Conservation (phyloP, 768 basidiomycete genomes). For the Calvatia gigantea region DNA sequence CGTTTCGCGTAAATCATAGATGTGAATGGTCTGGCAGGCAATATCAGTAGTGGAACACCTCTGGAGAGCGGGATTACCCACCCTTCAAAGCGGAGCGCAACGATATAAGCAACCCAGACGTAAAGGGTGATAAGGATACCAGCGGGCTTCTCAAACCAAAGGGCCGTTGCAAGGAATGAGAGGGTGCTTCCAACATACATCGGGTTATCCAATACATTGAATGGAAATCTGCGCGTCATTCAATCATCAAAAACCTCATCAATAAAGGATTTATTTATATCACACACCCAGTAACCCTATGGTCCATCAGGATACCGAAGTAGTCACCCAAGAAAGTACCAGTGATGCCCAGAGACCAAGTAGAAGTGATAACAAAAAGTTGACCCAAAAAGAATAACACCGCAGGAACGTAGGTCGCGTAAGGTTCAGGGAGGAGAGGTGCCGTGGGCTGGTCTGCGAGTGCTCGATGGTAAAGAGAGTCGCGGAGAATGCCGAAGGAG, state of each 20-base stretch:
- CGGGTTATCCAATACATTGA: constrained; percentile 87
- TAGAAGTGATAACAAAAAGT: constrained; percentile 82
- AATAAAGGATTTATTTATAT: neutral
- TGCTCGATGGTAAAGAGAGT: constrained; percentile 75
- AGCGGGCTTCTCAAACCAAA: constrained; percentile 88
- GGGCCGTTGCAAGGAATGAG: constrained; percentile 80
- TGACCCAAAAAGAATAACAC: constrained; percentile 71
- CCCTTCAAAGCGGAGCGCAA: constrained; percentile 91
- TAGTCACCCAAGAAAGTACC: constrained; percentile 90
- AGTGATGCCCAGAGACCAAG: constrained; percentile 88
- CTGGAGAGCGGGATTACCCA: constrained; percentile 35
- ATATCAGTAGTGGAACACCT: neutral
- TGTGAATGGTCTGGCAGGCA: constrained; percentile 60
- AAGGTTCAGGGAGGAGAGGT: constrained; percentile 63
- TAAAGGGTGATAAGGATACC: constrained; percentile 78
- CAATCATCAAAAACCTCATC: neutral
- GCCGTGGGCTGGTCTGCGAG: constrained; percentile 71
- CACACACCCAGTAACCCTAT: constrained; percentile 74
- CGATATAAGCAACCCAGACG: constrained; percentile 79
- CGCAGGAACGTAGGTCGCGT: constrained; percentile 55
- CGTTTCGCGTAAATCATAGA: constrained; percentile 76
- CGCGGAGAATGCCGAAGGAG: constrained; percentile 78
- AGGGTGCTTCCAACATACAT: constrained; percentile 98
- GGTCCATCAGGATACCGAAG: constrained; percentile 84
- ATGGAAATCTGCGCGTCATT: constrained; percentile 67